Conservation (phyloP, 169 alveolate genomes). For the Perkinsus chesapeaki region DNA sequence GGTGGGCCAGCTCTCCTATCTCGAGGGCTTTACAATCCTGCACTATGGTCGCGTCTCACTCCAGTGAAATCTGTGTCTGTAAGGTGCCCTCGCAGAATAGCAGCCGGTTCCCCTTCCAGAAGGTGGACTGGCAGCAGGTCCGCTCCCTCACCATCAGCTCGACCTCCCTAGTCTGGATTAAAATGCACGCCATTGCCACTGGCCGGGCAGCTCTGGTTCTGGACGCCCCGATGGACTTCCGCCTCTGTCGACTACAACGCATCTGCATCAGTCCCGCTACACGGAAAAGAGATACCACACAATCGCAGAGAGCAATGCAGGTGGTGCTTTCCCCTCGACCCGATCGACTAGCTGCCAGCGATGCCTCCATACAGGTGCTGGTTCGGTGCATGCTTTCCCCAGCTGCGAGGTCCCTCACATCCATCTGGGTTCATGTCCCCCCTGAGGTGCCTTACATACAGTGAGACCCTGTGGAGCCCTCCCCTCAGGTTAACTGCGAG, state of each 20-base stretch:
- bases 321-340: not conserved
- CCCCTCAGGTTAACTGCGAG: not conserved
- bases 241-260: not conserved
- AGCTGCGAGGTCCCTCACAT: not conserved
- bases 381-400: not conserved
- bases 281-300: not conserved
- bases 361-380: not conserved
- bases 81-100: not conserved
- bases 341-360: not conserved
- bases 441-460: not conserved
- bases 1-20: not conserved
- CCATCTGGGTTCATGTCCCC: not conserved
- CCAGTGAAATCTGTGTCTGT: not conserved
- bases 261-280: not conserved
- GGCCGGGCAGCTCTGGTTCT: not conserved
- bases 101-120: conserved; percentile 1
- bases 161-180: not conserved
- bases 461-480: not conserved
- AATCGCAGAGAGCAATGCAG: not conserved
- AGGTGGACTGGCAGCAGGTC: not conserved
- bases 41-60: no score
- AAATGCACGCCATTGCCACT: not conserved
- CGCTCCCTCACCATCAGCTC: not conserved
- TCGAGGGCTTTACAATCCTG: no score
- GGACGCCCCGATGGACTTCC: not conserved